Conservation (phyloP, 1,139 yeast genomes). For the Lodderomyces parapsilosis region DNA sequence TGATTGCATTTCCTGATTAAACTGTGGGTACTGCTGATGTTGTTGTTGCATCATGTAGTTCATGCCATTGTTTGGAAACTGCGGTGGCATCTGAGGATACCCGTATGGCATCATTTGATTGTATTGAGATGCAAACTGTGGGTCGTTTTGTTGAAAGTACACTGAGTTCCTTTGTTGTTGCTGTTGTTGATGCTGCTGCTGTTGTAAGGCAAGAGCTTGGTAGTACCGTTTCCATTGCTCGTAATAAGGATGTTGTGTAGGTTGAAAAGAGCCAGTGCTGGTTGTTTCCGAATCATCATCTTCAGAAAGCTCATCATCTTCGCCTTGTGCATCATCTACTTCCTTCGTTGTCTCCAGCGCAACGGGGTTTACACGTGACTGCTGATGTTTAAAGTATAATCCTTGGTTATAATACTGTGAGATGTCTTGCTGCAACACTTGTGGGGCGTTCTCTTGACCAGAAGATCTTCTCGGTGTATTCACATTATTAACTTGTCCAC, state of each 20-base stretch:
- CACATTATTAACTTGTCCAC: background rate
- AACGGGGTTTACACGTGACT: background rate
- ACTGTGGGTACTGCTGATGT: conserved; percentile 8
- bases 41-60: conserved; percentile 11
- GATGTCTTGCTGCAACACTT: background rate
- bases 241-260: conserved; percentile 22
- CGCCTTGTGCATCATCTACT: conserved; percentile 3
- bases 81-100: conserved; percentile 9
- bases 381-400: conserved; percentile 6
- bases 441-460: background rate
- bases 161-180: conserved; percentile 18
- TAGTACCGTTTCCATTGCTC: conserved; percentile 32
- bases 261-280: conserved; percentile 12
- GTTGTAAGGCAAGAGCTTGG: conserved; percentile 25
- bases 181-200: conserved; percentile 25
- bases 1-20: conserved; percentile 8
- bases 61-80: conserved; percentile 7
- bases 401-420: conserved; percentile 1
- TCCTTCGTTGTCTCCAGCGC: background rate
- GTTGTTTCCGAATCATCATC: conserved; percentile 16
- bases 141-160: conserved; percentile 2
- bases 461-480: conserved; percentile 1
- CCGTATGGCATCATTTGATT: conserved; percentile 14
- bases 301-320: conserved; percentile 5
- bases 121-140: background rate